Evolutionary conservation across 1,139 yeast species (phyloP).

Genomic region (Candida glucosophila): DNA sequence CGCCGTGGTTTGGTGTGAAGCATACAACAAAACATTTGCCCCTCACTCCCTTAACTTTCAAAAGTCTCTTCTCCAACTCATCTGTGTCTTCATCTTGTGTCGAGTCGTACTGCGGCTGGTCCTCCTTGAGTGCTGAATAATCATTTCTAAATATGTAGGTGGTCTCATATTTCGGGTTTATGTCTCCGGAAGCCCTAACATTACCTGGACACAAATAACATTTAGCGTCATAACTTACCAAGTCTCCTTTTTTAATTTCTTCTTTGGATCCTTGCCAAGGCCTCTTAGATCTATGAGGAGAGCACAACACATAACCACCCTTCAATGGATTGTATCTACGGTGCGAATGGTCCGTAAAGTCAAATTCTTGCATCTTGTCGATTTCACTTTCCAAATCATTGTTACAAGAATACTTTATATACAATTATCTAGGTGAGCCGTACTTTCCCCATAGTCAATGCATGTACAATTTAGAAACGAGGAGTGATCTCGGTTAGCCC

Average conservation of each 20-base stretch:
- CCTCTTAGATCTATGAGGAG: conserved; percentile 72
- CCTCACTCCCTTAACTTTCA: conserved; percentile 51
- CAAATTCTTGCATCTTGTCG: conserved; percentile 26
- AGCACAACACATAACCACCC: conserved; percentile 56
- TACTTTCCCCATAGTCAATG: too few species aligned
- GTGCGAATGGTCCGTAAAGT: conserved; percentile 52
- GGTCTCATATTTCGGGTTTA: conserved; percentile 50
- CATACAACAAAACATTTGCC: conserved; percentile 71
- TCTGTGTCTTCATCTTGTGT: conserved; percentile 8
- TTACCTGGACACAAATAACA: conserved; percentile 75
- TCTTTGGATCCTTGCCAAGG: conserved; percentile 81
- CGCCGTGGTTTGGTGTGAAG: conserved; percentile 63
- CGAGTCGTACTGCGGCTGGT: conserved; percentile 40
- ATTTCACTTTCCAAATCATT: too few species aligned
- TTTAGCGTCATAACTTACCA: conserved; percentile 53
- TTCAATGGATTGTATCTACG: conserved; percentile 63
- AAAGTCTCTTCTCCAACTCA: conserved; percentile 31
- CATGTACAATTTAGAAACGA: too few species aligned
- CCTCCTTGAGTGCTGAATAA: conserved; percentile 58
- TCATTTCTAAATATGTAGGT: conserved; percentile 63
- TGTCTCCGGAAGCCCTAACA: conserved; percentile 52
- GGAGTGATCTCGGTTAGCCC: too few species aligned
- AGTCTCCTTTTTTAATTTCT: conserved; percentile 28
- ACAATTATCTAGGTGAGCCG: too few species aligned
- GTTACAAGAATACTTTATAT: too few species aligned